Base-by-base conservation (phyloP, 192 early-diverging fungal genomes). In the Linnemannia zychae region DNA sequence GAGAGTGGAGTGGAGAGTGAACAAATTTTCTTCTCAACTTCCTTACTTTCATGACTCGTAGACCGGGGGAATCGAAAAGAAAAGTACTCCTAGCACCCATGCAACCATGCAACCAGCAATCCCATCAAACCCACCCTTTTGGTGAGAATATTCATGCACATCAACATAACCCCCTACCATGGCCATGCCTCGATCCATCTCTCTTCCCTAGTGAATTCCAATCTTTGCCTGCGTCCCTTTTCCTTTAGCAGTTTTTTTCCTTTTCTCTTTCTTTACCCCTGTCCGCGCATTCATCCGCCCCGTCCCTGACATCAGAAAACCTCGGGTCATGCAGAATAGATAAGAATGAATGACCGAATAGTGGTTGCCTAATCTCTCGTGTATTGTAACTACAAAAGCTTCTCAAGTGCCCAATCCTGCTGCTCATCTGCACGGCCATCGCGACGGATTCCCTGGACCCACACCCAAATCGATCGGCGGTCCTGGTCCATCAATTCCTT, bases 401-500 rank as follows among this genome's bases (percentile, higher is more conserved):
- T 38, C 31, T 47, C 40, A 17, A 72, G 65, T 13, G 50, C 77
- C 82, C 82, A 84, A 46, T 71, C 28, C 20, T 57, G n/a, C 7
- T 12, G 66, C 24, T n/a, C 57, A 40, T 84, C 82, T 24, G 73
- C 82, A 20, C 73, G 63, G 28, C 82, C 82, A 40, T 84, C 77
- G 24, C 82, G 47, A n/a, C 76, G 73, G 48, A 84, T 50, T 0
- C 77, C 82, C 28, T 84, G 82, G 1, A 84, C 76, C 76, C 72
- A 84, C 9, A 52, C 72, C 82, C 82, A 84, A 0, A 84, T 24
- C 24, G 67, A 71, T 69, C 36, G 48, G 31, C 38, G 57, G 46
- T 3, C 12, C 15, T 17, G 53, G 11, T 50, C 40, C 50, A 57
- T 57, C 18, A 22, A 9, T 18, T 66, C 17, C 47, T 18, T 18